Percentiles rank a stretch among this genome's conserved stretches.
Conservation (phyloP, 768 basidiomycete genomes). For the Naganishia vishniacii region DNA sequence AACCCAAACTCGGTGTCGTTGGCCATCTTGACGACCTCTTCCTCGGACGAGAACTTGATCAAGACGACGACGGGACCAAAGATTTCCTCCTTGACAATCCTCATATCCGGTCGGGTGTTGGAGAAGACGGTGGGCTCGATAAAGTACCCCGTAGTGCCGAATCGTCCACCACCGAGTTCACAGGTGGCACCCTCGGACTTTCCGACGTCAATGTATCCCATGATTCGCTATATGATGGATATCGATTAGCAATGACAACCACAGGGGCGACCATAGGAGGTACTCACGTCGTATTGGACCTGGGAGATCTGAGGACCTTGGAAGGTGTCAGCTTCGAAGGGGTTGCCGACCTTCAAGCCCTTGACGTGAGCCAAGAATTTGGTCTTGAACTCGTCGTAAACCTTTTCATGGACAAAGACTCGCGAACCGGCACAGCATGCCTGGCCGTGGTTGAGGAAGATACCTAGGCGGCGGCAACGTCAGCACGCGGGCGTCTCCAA, state of each 20-base stretch:
- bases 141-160: slow-evolving; percentile 74
- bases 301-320: slow-evolving; percentile 73
- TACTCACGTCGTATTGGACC: slow-evolving; percentile 45
- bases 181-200: slow-evolving; percentile 61
- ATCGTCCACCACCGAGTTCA: slow-evolving; percentile 61
- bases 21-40: slow-evolving; percentile 62
- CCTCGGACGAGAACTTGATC: slow-evolving; percentile 79
- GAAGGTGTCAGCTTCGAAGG: slow-evolving; percentile 63
- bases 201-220: slow-evolving; percentile 73
- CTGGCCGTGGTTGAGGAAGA: slow-evolving; percentile 30
- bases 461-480: background rate
- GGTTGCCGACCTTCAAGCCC: slow-evolving; percentile 52
- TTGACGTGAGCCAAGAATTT: slow-evolving; percentile 33
- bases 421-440: slow-evolving; percentile 40
- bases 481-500: no score
- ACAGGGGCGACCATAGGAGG: background rate
- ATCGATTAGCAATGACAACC: background rate
- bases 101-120: slow-evolving; percentile 64
- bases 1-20: slow-evolving; percentile 87
- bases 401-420: slow-evolving; percentile 40
- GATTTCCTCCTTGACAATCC: slow-evolving; percentile 82
- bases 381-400: slow-evolving; percentile 43
- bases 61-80: slow-evolving; percentile 89
- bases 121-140: slow-evolving; percentile 71
- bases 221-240: slow-evolving; percentile 50